Base-by-base conservation (phyloP, 192 early-diverging fungal genomes). In the Dissophora ornata region DNA sequence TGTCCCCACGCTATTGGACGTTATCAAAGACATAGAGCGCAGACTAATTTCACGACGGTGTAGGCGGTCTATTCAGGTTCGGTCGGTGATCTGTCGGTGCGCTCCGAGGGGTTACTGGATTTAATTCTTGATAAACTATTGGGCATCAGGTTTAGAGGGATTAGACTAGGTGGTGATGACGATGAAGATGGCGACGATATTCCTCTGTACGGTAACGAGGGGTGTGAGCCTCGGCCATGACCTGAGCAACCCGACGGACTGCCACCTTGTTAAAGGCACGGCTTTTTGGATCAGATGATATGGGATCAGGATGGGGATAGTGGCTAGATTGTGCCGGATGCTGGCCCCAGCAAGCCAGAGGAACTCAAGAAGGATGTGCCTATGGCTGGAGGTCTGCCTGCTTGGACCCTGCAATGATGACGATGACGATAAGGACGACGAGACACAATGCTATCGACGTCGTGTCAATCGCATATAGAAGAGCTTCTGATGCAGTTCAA, bases 261-360 rank as follows among this genome's bases (percentile, higher is more conserved):
- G 16, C 28, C 45, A 8, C 29, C 58, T 9, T 60, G 44, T 18
- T 4, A 24, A 24, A 1, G 18, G 2, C 58, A 47, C 42, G n/a
- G 1, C 18, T 60, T 60, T 30, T 1, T 45, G 15, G 58, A 60
- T 19, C 58, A 60, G 18, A 1, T 60, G 58, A 30, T 60, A 30
- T 51, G 49, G 49, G 49, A 51, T 51, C 49, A 51, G 28, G 22
- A 51, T 26, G 24, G 49, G 3, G 49, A 51, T 26, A 3, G 49
- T 16, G 49, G 16, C 11, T 3, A 26, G 28, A 51, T 11, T 11
- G 49, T 21, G 28, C 6, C 26, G 8, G 5, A n/a, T n/a, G n/a
- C n/a, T n/a, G n/a, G n/a, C n/a, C n/a, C n/a, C n/a, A n/a, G n/a
- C n/a, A n/a, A n/a, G n/a, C n/a, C n/a, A n/a, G n/a, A n/a, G n/a